phyloP scores from a whole-genome alignment of 202 grass and related monocot species.

The Panicum virgatum region DNA sequence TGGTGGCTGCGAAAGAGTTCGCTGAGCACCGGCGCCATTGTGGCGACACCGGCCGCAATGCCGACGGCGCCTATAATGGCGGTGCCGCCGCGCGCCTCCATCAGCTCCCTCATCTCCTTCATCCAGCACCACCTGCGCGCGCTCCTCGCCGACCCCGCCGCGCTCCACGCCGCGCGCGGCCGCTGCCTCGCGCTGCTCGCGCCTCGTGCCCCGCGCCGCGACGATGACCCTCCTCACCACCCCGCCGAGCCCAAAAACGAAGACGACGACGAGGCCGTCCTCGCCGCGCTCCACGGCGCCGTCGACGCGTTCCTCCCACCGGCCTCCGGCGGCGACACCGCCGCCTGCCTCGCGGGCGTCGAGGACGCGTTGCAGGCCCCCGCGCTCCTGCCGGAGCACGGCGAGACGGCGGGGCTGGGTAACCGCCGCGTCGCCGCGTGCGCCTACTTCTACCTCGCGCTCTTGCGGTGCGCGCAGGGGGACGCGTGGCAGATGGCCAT shows the following conservation, averaged over 20 bases:
- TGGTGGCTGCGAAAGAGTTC: neutral
- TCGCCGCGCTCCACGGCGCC: slow-evolving; percentile 64
- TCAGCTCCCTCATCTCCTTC: slow-evolving; percentile 56
- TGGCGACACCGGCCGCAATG: slow-evolving; percentile 7
- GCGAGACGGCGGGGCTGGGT: slow-evolving; percentile 57
- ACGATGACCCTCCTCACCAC: neutral
- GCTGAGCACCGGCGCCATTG: neutral
- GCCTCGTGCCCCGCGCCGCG: neutral
- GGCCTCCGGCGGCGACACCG: neutral
- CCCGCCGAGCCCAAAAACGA: neutral
- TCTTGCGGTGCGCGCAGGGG: slow-evolving; percentile 58
- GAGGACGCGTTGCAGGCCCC: slow-evolving; percentile 86
- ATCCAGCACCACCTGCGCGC: slow-evolving; percentile 54
- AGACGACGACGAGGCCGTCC: slow-evolving; percentile 46
- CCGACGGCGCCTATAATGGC: slow-evolving; percentile 31
- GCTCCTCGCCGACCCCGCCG: slow-evolving; percentile 54
- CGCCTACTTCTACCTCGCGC: slow-evolving; percentile 91
- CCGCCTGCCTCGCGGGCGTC: slow-evolving; percentile 22
- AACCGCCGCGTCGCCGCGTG: slow-evolving; percentile 74
- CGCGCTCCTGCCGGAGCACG: slow-evolving; percentile 74
- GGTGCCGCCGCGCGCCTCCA: slow-evolving; percentile 43
- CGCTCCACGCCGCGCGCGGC: slow-evolving; percentile 35
- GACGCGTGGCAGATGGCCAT: slow-evolving; percentile 91
- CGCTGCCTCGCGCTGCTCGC: slow-evolving; percentile 44
- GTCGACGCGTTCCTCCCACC: slow-evolving; percentile 34